Conservation (phyloP, 495 filamentous ascomycete species). For the Penicillium lagena region DNA sequence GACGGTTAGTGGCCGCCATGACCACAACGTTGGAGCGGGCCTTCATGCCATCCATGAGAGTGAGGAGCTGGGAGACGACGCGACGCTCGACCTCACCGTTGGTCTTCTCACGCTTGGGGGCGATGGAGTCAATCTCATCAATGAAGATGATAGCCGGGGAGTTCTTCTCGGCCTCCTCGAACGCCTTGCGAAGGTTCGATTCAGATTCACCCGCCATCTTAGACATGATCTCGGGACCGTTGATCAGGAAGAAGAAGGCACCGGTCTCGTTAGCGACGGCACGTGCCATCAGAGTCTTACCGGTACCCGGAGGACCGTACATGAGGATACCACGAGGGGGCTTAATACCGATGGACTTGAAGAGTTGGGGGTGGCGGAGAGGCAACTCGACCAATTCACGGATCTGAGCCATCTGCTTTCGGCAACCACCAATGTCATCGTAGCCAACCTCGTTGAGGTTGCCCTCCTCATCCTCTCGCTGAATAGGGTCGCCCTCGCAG, state of each 20-base stretch:
- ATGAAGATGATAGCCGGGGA: constrained; percentile 99
- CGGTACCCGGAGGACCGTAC: constrained; percentile 95
- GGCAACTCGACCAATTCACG: constrained; percentile 97
- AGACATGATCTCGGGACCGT: constrained; percentile 98
- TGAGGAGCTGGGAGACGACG: constrained; percentile 95
- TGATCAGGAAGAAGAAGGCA: constrained; percentile 99
- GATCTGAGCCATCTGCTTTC: constrained; percentile 99
- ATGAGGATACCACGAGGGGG: constrained; percentile 97
- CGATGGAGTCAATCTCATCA: constrained; percentile 98
- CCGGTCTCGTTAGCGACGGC: constrained; percentile 98
- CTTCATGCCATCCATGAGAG: constrained; percentile 99
- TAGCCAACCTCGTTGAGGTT: constrained; percentile 99
- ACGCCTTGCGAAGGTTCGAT: constrained; percentile 94
- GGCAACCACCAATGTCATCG: constrained; percentile 98
- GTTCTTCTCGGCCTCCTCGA: constrained; percentile 99
- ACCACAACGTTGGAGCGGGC: constrained; percentile 96
- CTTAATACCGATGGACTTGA: constrained; percentile 99
- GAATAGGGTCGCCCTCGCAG: constrained; percentile 97
- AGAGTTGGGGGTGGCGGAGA: constrained; percentile 91
- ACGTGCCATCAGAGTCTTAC: constrained; percentile 98
- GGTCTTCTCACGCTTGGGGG: constrained; percentile 99
- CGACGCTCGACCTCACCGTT: constrained; percentile 98
- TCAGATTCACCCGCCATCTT: constrained; percentile 99
- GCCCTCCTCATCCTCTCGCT: constrained; percentile 97
- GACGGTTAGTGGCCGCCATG: constrained; percentile 97